Evolutionary conservation across 805 yeast species (phyloP).

Genomic region (Candida glaebosa): DNA sequence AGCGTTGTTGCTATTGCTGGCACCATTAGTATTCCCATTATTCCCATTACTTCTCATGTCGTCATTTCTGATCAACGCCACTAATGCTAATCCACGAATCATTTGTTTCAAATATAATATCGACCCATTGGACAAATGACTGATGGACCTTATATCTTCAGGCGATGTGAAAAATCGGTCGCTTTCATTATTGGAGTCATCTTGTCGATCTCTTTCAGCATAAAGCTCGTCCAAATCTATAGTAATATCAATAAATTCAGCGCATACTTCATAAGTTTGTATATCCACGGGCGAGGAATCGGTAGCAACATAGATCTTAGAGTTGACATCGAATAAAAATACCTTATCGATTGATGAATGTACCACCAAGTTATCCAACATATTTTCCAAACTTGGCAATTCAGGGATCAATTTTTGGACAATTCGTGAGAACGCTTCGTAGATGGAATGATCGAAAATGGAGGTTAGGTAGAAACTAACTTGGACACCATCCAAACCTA

Average conservation of each 20-base stretch:
- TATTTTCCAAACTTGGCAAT: conserved; percentile 79
- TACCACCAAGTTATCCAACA: conserved; percentile 83
- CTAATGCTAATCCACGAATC: conserved; percentile 90
- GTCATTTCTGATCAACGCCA: conserved; percentile 76
- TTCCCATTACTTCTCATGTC: conserved; percentile 25
- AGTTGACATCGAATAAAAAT: conserved; percentile 84
- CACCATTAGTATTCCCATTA: conserved; percentile 24
- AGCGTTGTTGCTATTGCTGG: background rate
- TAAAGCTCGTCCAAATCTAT: conserved; percentile 80
- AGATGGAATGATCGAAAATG: conserved; percentile 91
- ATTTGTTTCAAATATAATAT: conserved; percentile 81
- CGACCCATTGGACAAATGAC: conserved; percentile 80
- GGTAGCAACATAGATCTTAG: conserved; percentile 93
- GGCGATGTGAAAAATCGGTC: background rate
- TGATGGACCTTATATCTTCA: conserved; percentile 58
- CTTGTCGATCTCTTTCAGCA: conserved; percentile 21
- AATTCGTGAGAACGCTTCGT: conserved; percentile 91
- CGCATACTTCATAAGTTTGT: conserved; percentile 93
- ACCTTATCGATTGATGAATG: conserved; percentile 91
- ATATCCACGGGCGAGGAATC: conserved; percentile 95
- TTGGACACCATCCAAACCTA: conserved; percentile 88
- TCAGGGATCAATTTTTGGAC: conserved; percentile 90
- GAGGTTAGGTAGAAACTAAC: conserved; percentile 89
- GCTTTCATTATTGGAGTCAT: conserved; percentile 6
- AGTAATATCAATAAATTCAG: conserved; percentile 93